A percentile compares a stretch with the other conserved stretches of the same genome.
Evolutionary conservation across 2,329 filamentous ascomycete genomes (phyloP).

Genomic region (Ophiostoma sp.): DNA sequence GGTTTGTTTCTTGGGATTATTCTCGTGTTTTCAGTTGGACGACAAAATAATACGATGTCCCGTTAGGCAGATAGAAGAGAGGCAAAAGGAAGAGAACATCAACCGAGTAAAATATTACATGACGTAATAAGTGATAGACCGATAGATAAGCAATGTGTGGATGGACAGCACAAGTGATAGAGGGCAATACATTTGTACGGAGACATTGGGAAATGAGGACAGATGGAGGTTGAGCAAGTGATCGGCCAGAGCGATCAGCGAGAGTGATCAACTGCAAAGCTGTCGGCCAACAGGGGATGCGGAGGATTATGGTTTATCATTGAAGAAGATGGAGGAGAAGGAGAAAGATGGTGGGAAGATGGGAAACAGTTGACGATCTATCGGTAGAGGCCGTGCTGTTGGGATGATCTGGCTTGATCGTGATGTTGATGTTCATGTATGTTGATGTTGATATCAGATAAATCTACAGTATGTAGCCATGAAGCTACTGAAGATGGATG

Average conservation of each 20-base stretch:
- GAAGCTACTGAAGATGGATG: neutral
- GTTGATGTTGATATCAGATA: neutral
- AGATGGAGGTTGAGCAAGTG: neutral
- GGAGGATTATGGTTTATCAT: neutral
- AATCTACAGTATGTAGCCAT: neutral
- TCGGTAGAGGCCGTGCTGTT: conserved; percentile 12
- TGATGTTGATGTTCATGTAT: neutral
- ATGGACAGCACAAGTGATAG: neutral
- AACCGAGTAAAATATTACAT: neutral
- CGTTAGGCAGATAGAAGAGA: neutral
- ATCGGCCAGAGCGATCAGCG: neutral
- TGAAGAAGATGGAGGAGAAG: neutral
- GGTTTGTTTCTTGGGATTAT: neutral
- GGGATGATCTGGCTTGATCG: conserved; percentile 11
- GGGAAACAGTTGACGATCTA: neutral
- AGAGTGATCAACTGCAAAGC: neutral
- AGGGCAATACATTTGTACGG: no score
- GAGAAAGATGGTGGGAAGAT: neutral
- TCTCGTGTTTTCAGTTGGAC: no score
- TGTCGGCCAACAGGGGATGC: neutral
- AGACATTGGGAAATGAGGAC: no score
- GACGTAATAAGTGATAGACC: conserved; percentile 7
- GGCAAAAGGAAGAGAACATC: neutral
- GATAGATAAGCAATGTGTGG: neutral
- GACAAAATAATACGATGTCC: neutral